A percentile compares a stretch with the other conserved stretches of the same genome.
phyloP scores from a whole-genome alignment of 1,284 basidiomycete genomes.

The Trametes pubescens region DNA sequence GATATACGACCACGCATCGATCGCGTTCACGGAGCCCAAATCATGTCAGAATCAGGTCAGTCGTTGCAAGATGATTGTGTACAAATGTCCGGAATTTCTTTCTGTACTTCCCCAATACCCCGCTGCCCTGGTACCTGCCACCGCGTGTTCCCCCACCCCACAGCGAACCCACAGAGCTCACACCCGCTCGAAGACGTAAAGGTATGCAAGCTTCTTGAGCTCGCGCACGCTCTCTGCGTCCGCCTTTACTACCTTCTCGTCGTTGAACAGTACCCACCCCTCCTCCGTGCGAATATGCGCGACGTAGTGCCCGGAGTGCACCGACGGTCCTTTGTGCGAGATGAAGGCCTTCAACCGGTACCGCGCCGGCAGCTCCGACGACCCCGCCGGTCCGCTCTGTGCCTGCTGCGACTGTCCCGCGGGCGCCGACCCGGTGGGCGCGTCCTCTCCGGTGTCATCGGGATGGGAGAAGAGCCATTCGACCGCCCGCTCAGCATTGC shows the following conservation, averaged over 20 bases:
- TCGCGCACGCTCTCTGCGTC: conserved; percentile 77
- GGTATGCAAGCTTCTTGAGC: conserved; percentile 84
- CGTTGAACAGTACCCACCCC: conserved; percentile 91
- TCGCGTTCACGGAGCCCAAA: neutral
- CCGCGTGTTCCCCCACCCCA: conserved; percentile 1
- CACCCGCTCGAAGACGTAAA: conserved; percentile 86
- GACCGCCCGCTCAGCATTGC: conserved; percentile 85
- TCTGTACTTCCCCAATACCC: neutral
- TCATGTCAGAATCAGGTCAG: neutral
- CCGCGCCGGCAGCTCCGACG: conserved; percentile 71
- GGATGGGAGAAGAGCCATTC: conserved; percentile 99
- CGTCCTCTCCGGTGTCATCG: conserved; percentile 82
- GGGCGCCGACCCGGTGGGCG: conserved; percentile 40
- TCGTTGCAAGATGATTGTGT: conserved; percentile 1
- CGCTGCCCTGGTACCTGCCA: conserved; percentile 19
- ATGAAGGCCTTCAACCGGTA: conserved; percentile 93
- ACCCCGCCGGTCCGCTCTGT: conserved; percentile 50
- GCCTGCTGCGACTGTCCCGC: conserved; percentile 26
- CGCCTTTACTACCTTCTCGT: conserved; percentile 94
- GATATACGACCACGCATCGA: conserved; percentile 4
- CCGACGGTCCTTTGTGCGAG: conserved; percentile 96
- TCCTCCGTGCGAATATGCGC: conserved; percentile 74
- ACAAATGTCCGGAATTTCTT: conserved; percentile 8
- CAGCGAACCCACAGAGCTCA: conserved; percentile 34
- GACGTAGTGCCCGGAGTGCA: conserved; percentile 95